Evolutionary conservation across 805 yeast species (phyloP).

Genomic region (Candida oleophila): DNA sequence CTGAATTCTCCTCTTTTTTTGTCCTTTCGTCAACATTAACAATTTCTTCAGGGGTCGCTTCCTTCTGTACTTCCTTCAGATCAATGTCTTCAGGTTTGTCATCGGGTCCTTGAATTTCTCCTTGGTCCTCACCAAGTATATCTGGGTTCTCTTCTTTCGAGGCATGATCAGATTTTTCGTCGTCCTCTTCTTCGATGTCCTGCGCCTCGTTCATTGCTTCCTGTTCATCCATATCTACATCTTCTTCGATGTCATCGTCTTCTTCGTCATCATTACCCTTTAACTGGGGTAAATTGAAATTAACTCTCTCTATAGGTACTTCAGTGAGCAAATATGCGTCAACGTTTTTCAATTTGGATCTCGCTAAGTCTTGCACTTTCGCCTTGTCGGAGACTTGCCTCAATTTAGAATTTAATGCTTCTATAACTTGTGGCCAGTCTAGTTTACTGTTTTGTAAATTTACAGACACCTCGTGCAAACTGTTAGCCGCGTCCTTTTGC

Average conservation of each 20-base stretch:
- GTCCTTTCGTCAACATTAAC: slow-evolving; percentile 4
- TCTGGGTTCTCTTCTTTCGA: too few species aligned
- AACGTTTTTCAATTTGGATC: slow-evolving; percentile 40
- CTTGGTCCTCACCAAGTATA: too few species aligned
- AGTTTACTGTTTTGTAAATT: not conserved
- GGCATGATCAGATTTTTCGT: too few species aligned
- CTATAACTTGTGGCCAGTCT: slow-evolving; percentile 29
- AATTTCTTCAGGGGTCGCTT: slow-evolving; percentile 2
- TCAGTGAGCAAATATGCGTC: slow-evolving; percentile 56
- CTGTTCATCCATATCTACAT: too few species aligned
- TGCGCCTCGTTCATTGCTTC: not conserved
- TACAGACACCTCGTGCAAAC: slow-evolving; percentile 8
- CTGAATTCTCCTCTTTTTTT: slow-evolving; percentile 6
- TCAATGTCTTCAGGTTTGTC: too few species aligned
- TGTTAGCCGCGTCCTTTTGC: slow-evolving; percentile 16
- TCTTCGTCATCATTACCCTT: slow-evolving; percentile 1
- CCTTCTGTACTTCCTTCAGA: too few species aligned
- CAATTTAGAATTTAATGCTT: slow-evolving; percentile 33
- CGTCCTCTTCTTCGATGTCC: too few species aligned
- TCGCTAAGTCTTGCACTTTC: slow-evolving; percentile 32
- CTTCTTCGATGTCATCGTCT: too few species aligned
- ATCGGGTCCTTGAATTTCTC: too few species aligned
- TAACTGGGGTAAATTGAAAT: slow-evolving; percentile 23
- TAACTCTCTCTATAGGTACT: slow-evolving; percentile 46
- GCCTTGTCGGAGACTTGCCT: slow-evolving; percentile 30